Base-by-base conservation (phyloP, 202 grass and related monocot species). In the Musa balbisiana region DNA sequence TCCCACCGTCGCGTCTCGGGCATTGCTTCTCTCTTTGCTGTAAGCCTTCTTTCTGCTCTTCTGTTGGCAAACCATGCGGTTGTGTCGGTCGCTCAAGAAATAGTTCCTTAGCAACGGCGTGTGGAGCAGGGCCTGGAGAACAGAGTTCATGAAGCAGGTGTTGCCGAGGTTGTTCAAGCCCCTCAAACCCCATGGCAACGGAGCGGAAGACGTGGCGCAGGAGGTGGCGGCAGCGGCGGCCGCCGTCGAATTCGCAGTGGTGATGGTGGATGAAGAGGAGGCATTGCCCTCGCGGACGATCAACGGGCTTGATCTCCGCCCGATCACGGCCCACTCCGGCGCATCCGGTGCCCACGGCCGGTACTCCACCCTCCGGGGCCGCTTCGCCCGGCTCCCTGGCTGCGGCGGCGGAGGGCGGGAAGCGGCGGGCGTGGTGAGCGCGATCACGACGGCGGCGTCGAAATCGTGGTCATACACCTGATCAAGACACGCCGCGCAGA, bases 111-210 rank as follows among this genome's bases (percentile, higher is more conserved):
- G 81, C 70, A 91, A 91, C 72, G 95, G 91, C 16, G 91, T 87
- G 74, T 98, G 95, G 13, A 98, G 91, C 14, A 98, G 87, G 11
- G 89, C 89, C 76, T 98, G 95, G 24, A 98, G 84, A 51, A 98
- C 91, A 58, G 91, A 98, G 95, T 98, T 98, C 89, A 98, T 89
- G 79, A 98, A 98, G 85, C 95, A 98, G 23, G 91, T 94, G 75
- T 92, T 98, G 67, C 95, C 91, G 33, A 98, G 85, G 67, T 98
- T 98, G 87, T 94, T 98, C 66, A 98, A 79, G 2, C 91, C 95
- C 15, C 95, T 80, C 24, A 98, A 81, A 0, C 94, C 95, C 23
- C 83, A 81, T 0, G 88, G 93, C 49, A 55, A 75, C 51, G 69
- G 15, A 62, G 74, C 26, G 11, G 81, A 77, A 56, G 79, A 64